phyloP scores from a whole-genome alignment of 2,329 filamentous ascomycete species.

The Juglanconis oblonga region DNA sequence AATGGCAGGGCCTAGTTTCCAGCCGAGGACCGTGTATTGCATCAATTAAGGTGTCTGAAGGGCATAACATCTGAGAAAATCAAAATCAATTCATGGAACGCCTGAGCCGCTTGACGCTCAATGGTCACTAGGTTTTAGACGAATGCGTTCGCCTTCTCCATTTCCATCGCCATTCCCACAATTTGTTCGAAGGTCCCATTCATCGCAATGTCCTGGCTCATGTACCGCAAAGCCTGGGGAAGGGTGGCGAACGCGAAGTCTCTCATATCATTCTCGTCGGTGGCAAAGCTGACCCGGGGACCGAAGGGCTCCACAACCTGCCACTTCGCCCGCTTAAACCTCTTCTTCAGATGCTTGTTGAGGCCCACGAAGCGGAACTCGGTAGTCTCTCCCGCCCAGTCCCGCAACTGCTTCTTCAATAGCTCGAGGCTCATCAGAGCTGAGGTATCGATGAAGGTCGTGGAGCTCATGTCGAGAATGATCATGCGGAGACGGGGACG shows the following conservation, averaged over 20 bases:
- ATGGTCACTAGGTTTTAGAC: too few species aligned
- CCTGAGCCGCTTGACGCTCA: too few species aligned
- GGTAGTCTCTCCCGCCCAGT: constrained; percentile 4
- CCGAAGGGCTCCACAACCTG: background rate
- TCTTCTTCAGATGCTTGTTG: background rate
- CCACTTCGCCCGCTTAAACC: constrained; percentile 12
- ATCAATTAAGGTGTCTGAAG: too few species aligned
- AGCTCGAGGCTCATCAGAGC: constrained; percentile 28
- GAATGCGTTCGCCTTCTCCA: too few species aligned
- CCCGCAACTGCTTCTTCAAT: constrained; percentile 8
- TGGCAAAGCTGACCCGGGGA: background rate
- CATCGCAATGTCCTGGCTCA: background rate
- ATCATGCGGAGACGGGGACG: constrained; percentile 7
- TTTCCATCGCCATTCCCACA: constrained; percentile 1
- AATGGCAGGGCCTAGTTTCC: too few species aligned
- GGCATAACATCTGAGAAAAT: too few species aligned
- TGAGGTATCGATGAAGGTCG: constrained; percentile 35
- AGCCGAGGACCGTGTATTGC: too few species aligned
- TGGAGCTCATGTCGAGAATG: constrained; percentile 25
- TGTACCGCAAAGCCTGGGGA: background rate
- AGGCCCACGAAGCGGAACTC: constrained; percentile 5
- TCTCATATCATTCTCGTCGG: background rate
- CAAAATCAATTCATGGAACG: too few species aligned
- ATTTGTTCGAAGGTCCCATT: constrained; percentile 4
- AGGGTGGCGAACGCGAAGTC: constrained; percentile 4